Conservation (phyloP, 2,329 filamentous ascomycete species). For the Incumbomyces delicatus region DNA sequence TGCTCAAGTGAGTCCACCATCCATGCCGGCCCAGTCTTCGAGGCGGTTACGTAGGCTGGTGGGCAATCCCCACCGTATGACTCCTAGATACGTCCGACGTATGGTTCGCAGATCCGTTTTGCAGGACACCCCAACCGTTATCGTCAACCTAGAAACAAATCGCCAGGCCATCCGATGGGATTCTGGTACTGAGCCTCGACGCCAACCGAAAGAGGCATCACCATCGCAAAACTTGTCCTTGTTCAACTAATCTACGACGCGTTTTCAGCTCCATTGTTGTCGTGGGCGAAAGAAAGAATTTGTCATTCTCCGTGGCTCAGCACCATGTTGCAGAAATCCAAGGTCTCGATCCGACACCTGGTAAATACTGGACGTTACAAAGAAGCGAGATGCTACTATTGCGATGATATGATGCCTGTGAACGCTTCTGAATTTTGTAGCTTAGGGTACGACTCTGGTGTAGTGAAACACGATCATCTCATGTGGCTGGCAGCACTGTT, state of each 20-base stretch:
- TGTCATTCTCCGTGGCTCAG: no score
- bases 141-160: neutral
- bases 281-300: no score
- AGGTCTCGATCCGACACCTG: no score
- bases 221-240: neutral
- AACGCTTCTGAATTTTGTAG: no score
- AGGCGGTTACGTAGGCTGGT: constrained; percentile 24
- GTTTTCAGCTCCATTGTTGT: no score
- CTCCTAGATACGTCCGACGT: constrained; percentile 29
- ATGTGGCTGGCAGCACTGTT: no score
- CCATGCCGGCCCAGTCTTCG: constrained; percentile 28
- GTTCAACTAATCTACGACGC: neutral
- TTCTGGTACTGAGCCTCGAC: neutral
- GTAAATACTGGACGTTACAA: no score
- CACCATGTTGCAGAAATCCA: no score
- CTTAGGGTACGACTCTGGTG: no score
- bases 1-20: constrained; percentile 24
- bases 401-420: no score
- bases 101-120: constrained; percentile 11
- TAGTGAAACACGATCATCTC: no score
- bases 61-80: constrained; percentile 33
- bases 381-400: no score
- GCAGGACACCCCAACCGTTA: constrained; percentile 12
- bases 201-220: neutral
- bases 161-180: constrained; percentile 1